Evolutionary conservation across 495 filamentous ascomycete species (phyloP).

Genomic region (Polyplosphaeria fusca): DNA sequence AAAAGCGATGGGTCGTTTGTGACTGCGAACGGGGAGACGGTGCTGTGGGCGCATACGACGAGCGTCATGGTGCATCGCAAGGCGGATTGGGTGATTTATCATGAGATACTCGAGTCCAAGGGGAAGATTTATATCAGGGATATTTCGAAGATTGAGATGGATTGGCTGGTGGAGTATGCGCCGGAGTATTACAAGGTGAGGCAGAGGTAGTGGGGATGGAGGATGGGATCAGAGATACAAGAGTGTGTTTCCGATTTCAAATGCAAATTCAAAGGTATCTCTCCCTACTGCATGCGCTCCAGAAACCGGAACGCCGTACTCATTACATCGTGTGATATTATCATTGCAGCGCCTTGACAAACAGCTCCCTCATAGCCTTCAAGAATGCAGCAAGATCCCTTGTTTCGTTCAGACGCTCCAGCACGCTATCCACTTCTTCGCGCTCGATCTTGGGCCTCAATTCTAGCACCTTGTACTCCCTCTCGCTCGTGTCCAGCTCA

Average conservation of each 20-base stretch:
- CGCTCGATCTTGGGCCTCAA: conserved; percentile 72
- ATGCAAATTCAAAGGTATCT: not conserved
- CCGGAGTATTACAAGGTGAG: conserved; percentile 68
- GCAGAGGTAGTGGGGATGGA: conserved; percentile 7
- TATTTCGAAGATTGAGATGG: conserved; percentile 85
- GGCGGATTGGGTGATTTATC: conserved; percentile 96
- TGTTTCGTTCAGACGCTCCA: conserved; percentile 78
- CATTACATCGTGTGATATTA: no score
- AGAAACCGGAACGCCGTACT: not conserved
- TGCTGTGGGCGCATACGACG: conserved; percentile 84
- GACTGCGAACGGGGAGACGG: conserved; percentile 68
- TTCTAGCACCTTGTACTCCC: conserved; percentile 79
- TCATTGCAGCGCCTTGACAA: conserved; percentile 59
- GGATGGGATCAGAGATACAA: not conserved
- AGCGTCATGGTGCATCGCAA: conserved; percentile 92
- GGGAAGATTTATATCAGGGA: conserved; percentile 89
- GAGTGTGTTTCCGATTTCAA: no score
- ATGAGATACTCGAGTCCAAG: conserved; percentile 89
- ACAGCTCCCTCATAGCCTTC: conserved; percentile 89
- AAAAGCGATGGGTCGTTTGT: conserved; percentile 88
- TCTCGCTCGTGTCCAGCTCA: conserved; percentile 73
- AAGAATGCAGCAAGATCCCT: conserved; percentile 76
- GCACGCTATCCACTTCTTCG: conserved; percentile 64
- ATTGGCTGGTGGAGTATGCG: conserved; percentile 86
- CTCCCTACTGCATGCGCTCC: not conserved